Evolutionary conservation across 805 yeast genomes (phyloP), one percentile per base, ranked within the genome.

Genomic region (Metschnikowia orientalis): DNA sequence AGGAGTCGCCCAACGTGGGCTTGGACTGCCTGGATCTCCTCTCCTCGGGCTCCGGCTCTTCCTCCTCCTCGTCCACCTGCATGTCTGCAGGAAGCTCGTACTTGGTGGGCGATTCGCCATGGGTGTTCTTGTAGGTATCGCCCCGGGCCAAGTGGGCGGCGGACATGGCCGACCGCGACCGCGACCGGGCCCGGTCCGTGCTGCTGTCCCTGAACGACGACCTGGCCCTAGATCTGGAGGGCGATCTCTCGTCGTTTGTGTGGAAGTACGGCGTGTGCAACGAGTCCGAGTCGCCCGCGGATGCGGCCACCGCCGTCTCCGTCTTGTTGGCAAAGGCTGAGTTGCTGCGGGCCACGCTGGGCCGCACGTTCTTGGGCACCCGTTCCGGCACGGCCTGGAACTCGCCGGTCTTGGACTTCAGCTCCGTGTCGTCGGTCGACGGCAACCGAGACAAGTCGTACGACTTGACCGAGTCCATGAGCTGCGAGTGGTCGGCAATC

Each of bases 131-230:
- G 51, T 81, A 81, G 1, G 88, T 77, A 42, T 81, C 89, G 22
- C 90, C 92, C 40, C 83, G 67, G 2, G 90, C 89, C 47, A 82
- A 63, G 56, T 81, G 85, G 1, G 88, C 87, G 4, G 47, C 41
- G 2, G 48, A 23, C 33, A 40, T 24, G 13, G 34, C 30, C 6
- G 54, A 38, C 15, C 44, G 25, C 8, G 64, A 53, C 23, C 60
- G 42, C 2, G 56, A 46, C 8, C 59, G 41, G 4, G 56, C 44
- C 7, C 57, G 41, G 19, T 45, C 48, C 6, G 26, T 18, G 16
- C 44, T 36, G 19, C 32, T 27, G 18, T 32, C 37, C 5, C 43
- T 26, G 17, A 38, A 22, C 3, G 50, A 31, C 6, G 45, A 41
- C 6, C 54, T 45, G n/a, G 58, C 44, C 24, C 58, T 63, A 14